Evolutionary conservation across 345 rosid genomes (phyloP).

Genomic region (Laguncularia racemosa): DNA sequence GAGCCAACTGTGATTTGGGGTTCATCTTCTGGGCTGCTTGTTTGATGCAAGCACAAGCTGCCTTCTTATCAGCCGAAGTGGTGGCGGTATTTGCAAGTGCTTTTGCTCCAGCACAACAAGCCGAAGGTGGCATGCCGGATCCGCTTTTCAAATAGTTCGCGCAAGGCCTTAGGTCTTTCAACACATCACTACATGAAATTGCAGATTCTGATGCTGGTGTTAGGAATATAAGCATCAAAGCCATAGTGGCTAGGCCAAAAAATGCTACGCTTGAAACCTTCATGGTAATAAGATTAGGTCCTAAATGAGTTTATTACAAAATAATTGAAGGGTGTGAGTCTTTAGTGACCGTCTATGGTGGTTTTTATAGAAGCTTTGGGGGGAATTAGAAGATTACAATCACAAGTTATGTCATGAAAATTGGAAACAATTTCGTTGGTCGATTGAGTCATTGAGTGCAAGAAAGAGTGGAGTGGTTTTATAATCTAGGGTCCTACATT

Average conservation of each 20-base stretch:
- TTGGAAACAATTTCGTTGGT: neutral
- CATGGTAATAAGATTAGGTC: conserved; percentile 7
- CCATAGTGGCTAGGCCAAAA: conserved; percentile 8
- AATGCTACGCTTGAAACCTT: conserved; percentile 10
- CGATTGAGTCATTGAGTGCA: conserved; percentile 8
- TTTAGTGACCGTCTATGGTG: neutral
- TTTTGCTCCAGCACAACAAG: conserved; percentile 51
- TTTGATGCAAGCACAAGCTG: conserved; percentile 67
- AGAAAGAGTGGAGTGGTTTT: conserved; percentile 3
- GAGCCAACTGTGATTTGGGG: conserved; percentile 44
- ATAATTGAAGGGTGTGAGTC: neutral
- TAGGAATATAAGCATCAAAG: conserved; percentile 18
- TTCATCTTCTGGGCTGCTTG: conserved; percentile 42
- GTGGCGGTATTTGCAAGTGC: conserved; percentile 40
- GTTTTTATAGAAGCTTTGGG: conserved; percentile 10
- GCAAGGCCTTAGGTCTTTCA: conserved; percentile 61
- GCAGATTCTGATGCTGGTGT: conserved; percentile 35
- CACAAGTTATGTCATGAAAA: conserved; percentile 2
- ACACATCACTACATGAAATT: conserved; percentile 52
- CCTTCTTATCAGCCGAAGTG: conserved; percentile 44
- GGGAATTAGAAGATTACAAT: conserved; percentile 6
- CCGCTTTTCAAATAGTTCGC: conserved; percentile 52
- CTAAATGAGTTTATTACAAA: no score
- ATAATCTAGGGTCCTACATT: no score
- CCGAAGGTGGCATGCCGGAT: conserved; percentile 45